Percentiles rank a stretch among this genome's conserved stretches.
Conservation (phyloP, 345 rosid species). For the Noccaea bulbosa region DNA sequence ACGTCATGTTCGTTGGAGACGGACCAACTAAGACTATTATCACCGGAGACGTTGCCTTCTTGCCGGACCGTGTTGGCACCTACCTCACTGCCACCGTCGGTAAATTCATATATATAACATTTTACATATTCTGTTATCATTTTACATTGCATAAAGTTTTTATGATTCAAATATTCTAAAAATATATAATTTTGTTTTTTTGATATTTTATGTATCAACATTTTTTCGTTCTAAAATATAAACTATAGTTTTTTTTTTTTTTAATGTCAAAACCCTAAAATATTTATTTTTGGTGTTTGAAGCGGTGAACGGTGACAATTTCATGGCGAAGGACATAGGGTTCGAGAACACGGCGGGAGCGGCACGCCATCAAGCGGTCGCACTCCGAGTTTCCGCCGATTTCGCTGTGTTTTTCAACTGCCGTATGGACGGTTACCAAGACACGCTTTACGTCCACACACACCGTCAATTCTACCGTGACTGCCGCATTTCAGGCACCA, state of each 20-base stretch:
- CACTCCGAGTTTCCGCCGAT: constrained; percentile 61
- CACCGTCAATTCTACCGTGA: constrained; percentile 76
- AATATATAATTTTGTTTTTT: too few species aligned
- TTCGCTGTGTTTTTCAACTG: constrained; percentile 59
- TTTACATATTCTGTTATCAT: background rate
- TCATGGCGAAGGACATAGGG: constrained; percentile 71
- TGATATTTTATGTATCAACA: too few species aligned
- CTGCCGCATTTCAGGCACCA: constrained; percentile 72
- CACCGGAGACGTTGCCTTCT: constrained; percentile 56
- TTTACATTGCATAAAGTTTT: background rate
- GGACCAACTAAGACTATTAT: constrained; percentile 72
- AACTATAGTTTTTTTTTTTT: too few species aligned
- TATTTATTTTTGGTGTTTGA: constrained; percentile 7
- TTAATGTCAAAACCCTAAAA: background rate
- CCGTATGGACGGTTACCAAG: constrained; percentile 64
- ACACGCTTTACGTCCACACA: constrained; percentile 72
- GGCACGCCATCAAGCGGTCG: constrained; percentile 71
- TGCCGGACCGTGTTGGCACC: constrained; percentile 51
- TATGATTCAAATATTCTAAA: background rate
- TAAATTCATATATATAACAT: constrained; percentile 34
- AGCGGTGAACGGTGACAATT: constrained; percentile 57
- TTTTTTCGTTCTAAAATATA: too few species aligned
- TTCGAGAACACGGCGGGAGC: constrained; percentile 74
- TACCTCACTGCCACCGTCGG: constrained; percentile 65
- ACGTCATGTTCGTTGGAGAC: constrained; percentile 75